Conservation (phyloP, 2,329 filamentous ascomycete genomes). For the Fusarium liriodendri region DNA sequence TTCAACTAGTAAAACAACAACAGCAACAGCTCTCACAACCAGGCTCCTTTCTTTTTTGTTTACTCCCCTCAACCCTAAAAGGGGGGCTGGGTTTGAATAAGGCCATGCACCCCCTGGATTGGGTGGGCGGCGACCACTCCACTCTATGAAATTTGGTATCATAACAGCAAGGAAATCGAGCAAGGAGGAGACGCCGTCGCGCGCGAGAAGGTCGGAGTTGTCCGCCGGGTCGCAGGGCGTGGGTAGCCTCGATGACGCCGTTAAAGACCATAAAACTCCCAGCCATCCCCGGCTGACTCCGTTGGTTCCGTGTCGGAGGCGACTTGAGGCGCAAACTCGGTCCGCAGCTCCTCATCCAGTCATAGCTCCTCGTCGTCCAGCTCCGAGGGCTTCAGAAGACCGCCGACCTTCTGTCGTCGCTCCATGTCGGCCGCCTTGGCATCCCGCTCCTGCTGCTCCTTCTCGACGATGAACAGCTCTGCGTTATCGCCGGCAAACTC, state of each 20-base stretch:
- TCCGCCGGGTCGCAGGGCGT: not conserved
- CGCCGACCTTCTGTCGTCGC: slow-evolving; percentile 93
- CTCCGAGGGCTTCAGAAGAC: slow-evolving; percentile 96
- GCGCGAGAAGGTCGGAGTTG: not conserved
- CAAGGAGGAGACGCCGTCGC: slow-evolving; percentile 22
- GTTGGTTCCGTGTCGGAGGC: slow-evolving; percentile 43
- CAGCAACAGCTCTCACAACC: slow-evolving; percentile 9
- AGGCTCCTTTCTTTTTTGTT: slow-evolving; percentile 15
- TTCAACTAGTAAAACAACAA: not conserved
- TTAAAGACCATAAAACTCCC: slow-evolving; percentile 73
- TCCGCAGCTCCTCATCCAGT: slow-evolving; percentile 78
- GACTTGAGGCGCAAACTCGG: slow-evolving; percentile 63
- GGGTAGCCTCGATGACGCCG: slow-evolving; percentile 8
- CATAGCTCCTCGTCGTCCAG: slow-evolving; percentile 91
- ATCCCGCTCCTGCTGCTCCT: slow-evolving; percentile 89
- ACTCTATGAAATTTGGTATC: slow-evolving; percentile 47
- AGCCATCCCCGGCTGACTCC: slow-evolving; percentile 62
- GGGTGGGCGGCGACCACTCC: slow-evolving; percentile 31
- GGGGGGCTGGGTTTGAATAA: slow-evolving; percentile 19
- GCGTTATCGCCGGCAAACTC: slow-evolving; percentile 97
- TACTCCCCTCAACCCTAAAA: slow-evolving; percentile 9
- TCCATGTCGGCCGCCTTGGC: slow-evolving; percentile 90
- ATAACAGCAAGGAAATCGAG: slow-evolving; percentile 46
- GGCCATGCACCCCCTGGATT: slow-evolving; percentile 27
- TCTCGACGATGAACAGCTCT: slow-evolving; percentile 92